Evolutionary conservation across 495 filamentous ascomycete species (phyloP), one percentile per base, ranked within the genome.

Genomic region (Penicillium roqueforti): DNA sequence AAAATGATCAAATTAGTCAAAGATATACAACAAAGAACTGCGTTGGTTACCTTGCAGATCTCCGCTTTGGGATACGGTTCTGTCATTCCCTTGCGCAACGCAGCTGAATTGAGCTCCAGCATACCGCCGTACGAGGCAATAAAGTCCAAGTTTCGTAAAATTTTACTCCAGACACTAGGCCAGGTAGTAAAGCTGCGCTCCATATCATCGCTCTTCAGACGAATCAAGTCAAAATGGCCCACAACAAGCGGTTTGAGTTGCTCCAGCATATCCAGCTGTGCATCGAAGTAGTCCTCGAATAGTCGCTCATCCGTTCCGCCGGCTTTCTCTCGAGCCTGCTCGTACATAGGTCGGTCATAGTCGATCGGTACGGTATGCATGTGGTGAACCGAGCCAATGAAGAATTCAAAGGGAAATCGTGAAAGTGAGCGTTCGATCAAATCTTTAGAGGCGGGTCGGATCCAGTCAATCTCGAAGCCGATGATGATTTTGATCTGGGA

Each of bases 401-500:
- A 92, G 70, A 93, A 87, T 64, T 97, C 92, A 53, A 95, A 79
- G 14, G 73, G 68, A 47, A 87, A 80, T 23, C 81, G 74, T 2
- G 74, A 62, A 13, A 87, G 72, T 0, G 95, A 81, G 8, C 62
- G 53, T 8, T 72, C 53, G 43, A 96, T 83, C 28, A 89, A 68
- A 1, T 62, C 16, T 5, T 65, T 64, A 47, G 88, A 92, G 13
- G 74, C 74, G 0, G 84, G 80, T 3, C 91, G 83, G 58, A 96
- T 92, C 84, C 88, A 97, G 61, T 98, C 95, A 51, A 80, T 80
- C 68, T 98, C 95, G 68, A 97, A 95, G 41, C 88, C 93, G 68
- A 98, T 84, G 19, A 96, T 78, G 57, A 98, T 77, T 41, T 83
- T 73, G 67, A 98, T 95, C 56, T 86, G 74, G 22, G 71, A 65